Conservation (phyloP, 2,329 filamentous ascomycete species). For the Cladobotryum protrusum region DNA sequence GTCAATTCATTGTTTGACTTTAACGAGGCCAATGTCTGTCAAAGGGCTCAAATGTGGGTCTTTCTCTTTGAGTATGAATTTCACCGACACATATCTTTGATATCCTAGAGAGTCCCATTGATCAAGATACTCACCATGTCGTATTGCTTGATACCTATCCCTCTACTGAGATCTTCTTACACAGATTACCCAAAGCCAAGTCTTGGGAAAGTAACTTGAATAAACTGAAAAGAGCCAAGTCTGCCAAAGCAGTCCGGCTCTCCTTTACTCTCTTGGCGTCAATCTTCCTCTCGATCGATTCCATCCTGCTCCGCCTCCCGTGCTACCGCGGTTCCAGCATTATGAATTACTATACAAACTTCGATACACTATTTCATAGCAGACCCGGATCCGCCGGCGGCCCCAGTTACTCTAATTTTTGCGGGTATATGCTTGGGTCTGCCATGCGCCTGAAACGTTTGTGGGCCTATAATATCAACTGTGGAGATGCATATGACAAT, state of each 20-base stretch:
- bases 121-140: too few relatives aligned
- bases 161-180: too few relatives aligned
- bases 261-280: conserved; percentile 15
- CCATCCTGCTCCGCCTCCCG: conserved; percentile 20
- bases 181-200: too few relatives aligned
- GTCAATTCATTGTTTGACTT: too few relatives aligned
- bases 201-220: background rate
- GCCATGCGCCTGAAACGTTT: conserved; percentile 32
- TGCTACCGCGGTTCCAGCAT: conserved; percentile 34
- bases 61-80: too few relatives aligned
- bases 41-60: too few relatives aligned
- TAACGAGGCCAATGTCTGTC: too few relatives aligned
- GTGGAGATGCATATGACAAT: conserved; percentile 39
- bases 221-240: conserved; percentile 17
- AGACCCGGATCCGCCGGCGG: conserved; percentile 28
- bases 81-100: too few relatives aligned
- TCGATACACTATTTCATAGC: conserved; percentile 29
- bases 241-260: conserved; percentile 31
- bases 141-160: too few relatives aligned
- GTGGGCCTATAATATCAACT: conserved; percentile 35
- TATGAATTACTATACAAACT: conserved; percentile 27
- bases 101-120: too few relatives aligned
- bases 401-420: conserved; percentile 42
- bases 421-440: conserved; percentile 45
- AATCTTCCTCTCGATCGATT: conserved; percentile 25